phyloP scores from a whole-genome alignment of 2,329 filamentous ascomycete genomes.

The Curvularia eragrostidis region DNA sequence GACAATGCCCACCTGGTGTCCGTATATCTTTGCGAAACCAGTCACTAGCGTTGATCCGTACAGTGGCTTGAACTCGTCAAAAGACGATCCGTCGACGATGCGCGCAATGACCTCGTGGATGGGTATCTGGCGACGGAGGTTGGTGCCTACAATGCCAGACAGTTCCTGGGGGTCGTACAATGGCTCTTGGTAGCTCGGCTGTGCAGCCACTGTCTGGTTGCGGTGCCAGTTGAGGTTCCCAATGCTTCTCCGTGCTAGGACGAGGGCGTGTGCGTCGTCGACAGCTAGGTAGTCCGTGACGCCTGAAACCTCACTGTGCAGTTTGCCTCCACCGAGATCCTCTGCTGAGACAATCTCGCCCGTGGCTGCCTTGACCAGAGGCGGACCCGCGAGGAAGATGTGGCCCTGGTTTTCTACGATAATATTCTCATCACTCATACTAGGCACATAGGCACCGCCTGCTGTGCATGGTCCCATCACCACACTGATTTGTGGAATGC shows the following conservation, averaged over 20 bases:
- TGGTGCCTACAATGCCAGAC: constrained; percentile 86
- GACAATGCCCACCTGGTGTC: constrained; percentile 88
- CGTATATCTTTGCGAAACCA: constrained; percentile 86
- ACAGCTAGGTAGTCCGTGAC: constrained; percentile 96
- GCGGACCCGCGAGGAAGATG: constrained; percentile 94
- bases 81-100: constrained; percentile 87
- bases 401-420: constrained; percentile 96
- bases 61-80: constrained; percentile 92
- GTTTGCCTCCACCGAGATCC: constrained; percentile 85
- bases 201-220: constrained; percentile 41
- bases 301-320: constrained; percentile 89
- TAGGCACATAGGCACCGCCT: constrained; percentile 92
- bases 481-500: constrained; percentile 91
- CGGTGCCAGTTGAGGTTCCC: constrained; percentile 88
- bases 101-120: constrained; percentile 91
- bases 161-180: constrained; percentile 81
- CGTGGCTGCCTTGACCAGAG: constrained; percentile 93
- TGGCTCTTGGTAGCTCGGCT: constrained; percentile 70
- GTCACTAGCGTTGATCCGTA: constrained; percentile 91
- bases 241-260: constrained; percentile 82
- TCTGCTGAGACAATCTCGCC: constrained; percentile 91
- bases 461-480: constrained; percentile 98
- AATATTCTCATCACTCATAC: constrained; percentile 97
- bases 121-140: constrained; percentile 82
- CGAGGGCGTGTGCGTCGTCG: constrained; percentile 88